A percentile compares a stretch with the other conserved stretches of the same genome.
These are phyloP conservation scores for Fagus crenata DNA, from an alignment of 306 rosid species.

Conservation along the genomic window DNA sequence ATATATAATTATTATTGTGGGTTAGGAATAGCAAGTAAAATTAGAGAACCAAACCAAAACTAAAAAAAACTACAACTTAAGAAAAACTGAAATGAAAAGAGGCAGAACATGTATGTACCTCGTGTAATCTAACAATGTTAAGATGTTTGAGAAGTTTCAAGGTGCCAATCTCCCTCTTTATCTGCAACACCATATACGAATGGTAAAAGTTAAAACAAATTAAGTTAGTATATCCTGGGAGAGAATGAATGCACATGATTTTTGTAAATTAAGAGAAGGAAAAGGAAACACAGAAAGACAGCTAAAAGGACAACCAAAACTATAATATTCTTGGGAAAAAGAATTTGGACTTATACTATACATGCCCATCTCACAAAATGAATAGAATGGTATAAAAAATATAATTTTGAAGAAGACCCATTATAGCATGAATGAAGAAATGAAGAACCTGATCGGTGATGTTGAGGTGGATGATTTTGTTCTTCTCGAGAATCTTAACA, in stretches of 20 bases:
- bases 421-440: background rate
- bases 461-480: slow-evolving; percentile 54
- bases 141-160: slow-evolving; percentile 88
- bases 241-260: background rate
- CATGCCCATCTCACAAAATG: too few relatives aligned
- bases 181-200: slow-evolving; percentile 47
- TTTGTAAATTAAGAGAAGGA: background rate
- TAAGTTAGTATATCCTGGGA: background rate
- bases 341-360: background rate
- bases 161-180: slow-evolving; percentile 83
- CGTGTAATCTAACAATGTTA: slow-evolving; percentile 72
- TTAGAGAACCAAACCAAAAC: background rate
- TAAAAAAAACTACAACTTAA: background rate
- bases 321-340: background rate
- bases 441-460: slow-evolving; percentile 64
- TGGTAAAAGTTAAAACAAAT: background rate
- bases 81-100: background rate
- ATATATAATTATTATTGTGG: too few relatives aligned
- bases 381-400: too few relatives aligned
- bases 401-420: background rate
- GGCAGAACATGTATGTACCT: slow-evolving; percentile 43
- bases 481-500: slow-evolving; percentile 76
- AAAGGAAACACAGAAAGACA: background rate
- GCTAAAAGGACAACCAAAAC: background rate
- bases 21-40: background rate